Percentiles rank a stretch among this genome's conserved stretches.
These are phyloP conservation scores for Saccharum hybrid DNA, from an alignment of 202 grass and related monocot species.

Conservation along the genomic window DNA sequence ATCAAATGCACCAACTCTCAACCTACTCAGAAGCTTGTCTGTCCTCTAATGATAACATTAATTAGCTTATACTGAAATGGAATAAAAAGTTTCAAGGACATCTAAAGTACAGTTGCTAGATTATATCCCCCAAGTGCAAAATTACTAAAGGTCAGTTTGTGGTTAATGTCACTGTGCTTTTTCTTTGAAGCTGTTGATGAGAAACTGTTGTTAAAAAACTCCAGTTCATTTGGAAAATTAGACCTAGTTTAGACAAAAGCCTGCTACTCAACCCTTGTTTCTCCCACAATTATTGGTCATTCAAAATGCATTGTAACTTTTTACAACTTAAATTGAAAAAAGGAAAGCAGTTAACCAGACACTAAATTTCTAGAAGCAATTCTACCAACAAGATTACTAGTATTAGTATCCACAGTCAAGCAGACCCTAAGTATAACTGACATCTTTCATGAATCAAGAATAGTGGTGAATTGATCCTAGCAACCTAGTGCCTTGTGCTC, in stretches of 20 bases:
- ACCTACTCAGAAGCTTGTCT: slow-evolving; percentile 13
- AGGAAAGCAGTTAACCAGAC: not conserved
- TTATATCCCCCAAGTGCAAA: slow-evolving; percentile 18
- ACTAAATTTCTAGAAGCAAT: slow-evolving; percentile 6
- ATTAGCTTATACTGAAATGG: not conserved
- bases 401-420: not conserved
- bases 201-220: not conserved
- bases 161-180: not conserved
- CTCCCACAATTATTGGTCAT: not conserved
- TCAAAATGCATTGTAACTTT: not conserved
- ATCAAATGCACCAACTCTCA: slow-evolving; percentile 30
- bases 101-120: not conserved
- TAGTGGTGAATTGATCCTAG: not conserved
- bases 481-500: not conserved
- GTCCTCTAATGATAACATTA: not conserved
- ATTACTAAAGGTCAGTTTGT: not conserved
- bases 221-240: slow-evolving; percentile 8
- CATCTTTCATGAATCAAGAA: slow-evolving; percentile 29
- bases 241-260: not conserved
- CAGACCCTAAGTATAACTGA: not conserved
- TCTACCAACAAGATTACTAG: slow-evolving; percentile 5
- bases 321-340: not conserved
- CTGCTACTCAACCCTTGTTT: not conserved
- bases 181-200: not conserved
- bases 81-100: not conserved